Conservation (phyloP, 768 basidiomycete species). For the Mycena polygramma region DNA sequence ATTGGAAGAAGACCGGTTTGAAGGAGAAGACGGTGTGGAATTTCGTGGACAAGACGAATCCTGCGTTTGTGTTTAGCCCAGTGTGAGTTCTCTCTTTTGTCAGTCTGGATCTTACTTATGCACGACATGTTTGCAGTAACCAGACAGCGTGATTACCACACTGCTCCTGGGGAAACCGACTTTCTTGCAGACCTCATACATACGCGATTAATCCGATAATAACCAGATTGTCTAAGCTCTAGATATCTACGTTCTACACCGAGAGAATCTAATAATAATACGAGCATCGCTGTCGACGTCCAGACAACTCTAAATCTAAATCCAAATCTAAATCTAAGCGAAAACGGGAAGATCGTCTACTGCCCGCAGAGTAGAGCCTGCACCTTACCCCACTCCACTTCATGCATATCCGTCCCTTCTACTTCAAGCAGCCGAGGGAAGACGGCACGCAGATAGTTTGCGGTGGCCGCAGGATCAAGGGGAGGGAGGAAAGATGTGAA, state of each 20-base stretch:
- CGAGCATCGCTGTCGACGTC: neutral
- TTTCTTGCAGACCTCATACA: neutral
- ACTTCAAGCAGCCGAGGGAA: constrained; percentile 56
- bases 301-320: neutral
- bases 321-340: neutral
- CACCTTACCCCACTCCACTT: constrained; percentile 45
- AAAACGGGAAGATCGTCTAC: neutral
- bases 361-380: constrained; percentile 4
- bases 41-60: constrained; percentile 1
- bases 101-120: neutral
- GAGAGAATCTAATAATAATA: neutral
- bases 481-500: constrained; percentile 48
- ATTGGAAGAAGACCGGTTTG: neutral
- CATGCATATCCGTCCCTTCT: constrained; percentile 51
- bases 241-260: neutral
- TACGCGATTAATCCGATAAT: neutral
- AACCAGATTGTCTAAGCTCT: neutral
- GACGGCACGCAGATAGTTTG: constrained; percentile 47
- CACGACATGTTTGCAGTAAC: neutral
- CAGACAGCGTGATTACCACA: neutral
- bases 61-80: constrained; percentile 5
- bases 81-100: neutral
- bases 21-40: constrained; percentile 5
- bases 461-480: constrained; percentile 45
- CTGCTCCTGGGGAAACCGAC: too few species aligned